These are phyloP conservation scores for Phytophthora cryptogea DNA, from an alignment of 352 stramenopile genomes.

Conservation along the genomic window DNA sequence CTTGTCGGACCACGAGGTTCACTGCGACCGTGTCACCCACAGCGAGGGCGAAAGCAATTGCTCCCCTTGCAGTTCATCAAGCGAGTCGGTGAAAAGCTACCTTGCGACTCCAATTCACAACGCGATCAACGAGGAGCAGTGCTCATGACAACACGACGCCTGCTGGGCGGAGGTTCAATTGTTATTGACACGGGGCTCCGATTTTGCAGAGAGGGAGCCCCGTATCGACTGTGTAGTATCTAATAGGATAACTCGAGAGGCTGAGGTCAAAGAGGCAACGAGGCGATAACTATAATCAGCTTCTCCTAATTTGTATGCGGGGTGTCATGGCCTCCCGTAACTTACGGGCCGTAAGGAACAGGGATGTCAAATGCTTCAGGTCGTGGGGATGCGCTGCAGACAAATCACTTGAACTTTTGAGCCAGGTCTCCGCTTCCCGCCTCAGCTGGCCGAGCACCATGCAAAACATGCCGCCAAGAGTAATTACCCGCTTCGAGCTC, in stretches of 20 bases:
- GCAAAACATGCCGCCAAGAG: neutral
- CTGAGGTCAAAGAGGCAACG: slow-evolving; percentile 14
- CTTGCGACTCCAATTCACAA: slow-evolving; percentile 25
- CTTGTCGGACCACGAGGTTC: slow-evolving; percentile 34
- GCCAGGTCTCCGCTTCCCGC: slow-evolving; percentile 10
- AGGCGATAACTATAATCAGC: slow-evolving; percentile 27
- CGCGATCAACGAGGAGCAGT: slow-evolving; percentile 30
- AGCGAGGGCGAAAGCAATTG: slow-evolving; percentile 54
- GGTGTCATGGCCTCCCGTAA: no score
- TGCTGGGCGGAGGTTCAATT: slow-evolving; percentile 20
- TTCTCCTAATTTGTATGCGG: neutral
- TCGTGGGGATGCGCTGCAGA: slow-evolving; percentile 6
- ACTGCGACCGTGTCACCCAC: slow-evolving; percentile 32
- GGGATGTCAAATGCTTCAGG: slow-evolving; percentile 9
- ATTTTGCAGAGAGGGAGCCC: slow-evolving; percentile 14
- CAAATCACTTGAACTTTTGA: slow-evolving; percentile 16
- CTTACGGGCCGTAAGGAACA: no score
- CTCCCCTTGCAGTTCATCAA: slow-evolving; percentile 41
- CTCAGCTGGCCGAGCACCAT: neutral
- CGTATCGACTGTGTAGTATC: slow-evolving; percentile 19
- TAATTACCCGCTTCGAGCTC: no score
- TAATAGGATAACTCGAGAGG: slow-evolving; percentile 7
- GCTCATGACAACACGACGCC: slow-evolving; percentile 36
- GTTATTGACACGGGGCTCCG: slow-evolving; percentile 24
- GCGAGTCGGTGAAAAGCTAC: slow-evolving; percentile 27